These are phyloP conservation scores for Penicillium lagena DNA, from an alignment of 495 filamentous ascomycete genomes.

Conservation along the genomic window DNA sequence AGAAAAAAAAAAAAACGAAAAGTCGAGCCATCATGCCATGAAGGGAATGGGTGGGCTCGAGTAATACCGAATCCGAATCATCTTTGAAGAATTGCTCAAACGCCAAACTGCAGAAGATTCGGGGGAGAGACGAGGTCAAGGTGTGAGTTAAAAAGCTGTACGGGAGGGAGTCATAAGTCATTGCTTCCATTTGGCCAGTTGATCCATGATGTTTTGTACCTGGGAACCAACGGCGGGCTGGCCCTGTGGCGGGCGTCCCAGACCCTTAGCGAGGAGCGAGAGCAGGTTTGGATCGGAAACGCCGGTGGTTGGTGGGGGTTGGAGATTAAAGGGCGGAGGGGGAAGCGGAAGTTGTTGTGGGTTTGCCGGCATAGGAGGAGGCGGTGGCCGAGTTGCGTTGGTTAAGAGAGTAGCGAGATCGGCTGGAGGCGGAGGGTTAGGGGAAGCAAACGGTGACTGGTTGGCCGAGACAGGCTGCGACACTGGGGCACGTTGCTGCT, in stretches of 20 bases:
- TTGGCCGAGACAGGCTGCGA: constrained; percentile 30
- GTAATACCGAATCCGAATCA: neutral
- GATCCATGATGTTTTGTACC: constrained; percentile 57
- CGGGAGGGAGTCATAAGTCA: constrained; percentile 30
- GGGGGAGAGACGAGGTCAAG: too few relatives aligned
- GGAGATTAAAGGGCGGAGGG: constrained; percentile 27
- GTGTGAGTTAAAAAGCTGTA: too few relatives aligned
- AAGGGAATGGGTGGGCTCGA: neutral
- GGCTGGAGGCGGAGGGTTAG: constrained; percentile 30
- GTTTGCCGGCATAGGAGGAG: constrained; percentile 22
- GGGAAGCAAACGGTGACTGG: constrained; percentile 30
- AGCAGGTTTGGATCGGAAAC: constrained; percentile 39
- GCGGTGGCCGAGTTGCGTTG: constrained; percentile 34
- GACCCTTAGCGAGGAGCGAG: constrained; percentile 38
- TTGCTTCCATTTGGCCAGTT: constrained; percentile 55
- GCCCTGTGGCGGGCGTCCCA: constrained; percentile 35
- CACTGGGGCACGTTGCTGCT: constrained; percentile 38
- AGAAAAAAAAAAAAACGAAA: neutral
- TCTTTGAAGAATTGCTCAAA: neutral
- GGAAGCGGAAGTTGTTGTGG: constrained; percentile 22
- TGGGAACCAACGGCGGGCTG: constrained; percentile 33
- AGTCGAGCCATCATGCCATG: constrained; percentile 1
- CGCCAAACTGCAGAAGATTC: constrained; percentile 9
- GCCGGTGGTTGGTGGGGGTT: constrained; percentile 23
- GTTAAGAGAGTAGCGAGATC: constrained; percentile 58